A percentile compares a stretch with the other conserved stretches of the same genome.
Evolutionary conservation across 2,329 filamentous ascomycete genomes (phyloP).

Genomic region (Stagonosporopsis tanaceti): DNA sequence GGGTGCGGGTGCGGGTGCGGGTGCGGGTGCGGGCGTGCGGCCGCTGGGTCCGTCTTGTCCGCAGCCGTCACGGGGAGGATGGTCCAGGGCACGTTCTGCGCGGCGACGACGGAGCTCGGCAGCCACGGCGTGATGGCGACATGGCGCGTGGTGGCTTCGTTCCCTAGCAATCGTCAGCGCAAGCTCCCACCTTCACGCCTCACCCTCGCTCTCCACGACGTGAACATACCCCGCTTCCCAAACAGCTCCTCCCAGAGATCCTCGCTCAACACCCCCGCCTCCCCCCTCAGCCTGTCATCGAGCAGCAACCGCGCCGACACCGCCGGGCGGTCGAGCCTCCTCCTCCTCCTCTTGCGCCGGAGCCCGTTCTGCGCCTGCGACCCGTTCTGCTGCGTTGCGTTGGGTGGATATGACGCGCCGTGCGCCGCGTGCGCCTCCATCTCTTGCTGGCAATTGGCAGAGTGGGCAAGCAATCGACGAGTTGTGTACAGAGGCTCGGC

Average conservation of each 20-base stretch:
- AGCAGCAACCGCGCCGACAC: conserved; percentile 82
- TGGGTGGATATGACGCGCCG: background rate
- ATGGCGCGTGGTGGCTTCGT: conserved; percentile 55
- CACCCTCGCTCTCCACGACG: background rate
- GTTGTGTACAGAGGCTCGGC: too few relatives aligned
- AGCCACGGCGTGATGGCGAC: conserved; percentile 79
- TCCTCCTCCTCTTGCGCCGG: conserved; percentile 54
- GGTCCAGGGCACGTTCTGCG: conserved; percentile 77
- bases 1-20: too few relatives aligned
- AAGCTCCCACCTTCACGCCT: too few relatives aligned
- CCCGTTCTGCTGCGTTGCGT: conserved; percentile 38
- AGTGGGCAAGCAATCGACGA: background rate
- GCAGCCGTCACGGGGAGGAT: conserved; percentile 75
- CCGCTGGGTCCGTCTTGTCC: conserved; percentile 31
- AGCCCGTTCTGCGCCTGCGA: conserved; percentile 4
- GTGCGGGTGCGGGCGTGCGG: conserved; percentile 25
- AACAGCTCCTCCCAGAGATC: conserved; percentile 86
- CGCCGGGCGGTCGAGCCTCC: conserved; percentile 71
- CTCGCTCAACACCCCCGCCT: conserved; percentile 84
- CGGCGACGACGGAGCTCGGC: conserved; percentile 60
- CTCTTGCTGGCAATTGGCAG: background rate
- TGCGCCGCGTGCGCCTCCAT: conserved; percentile 39
- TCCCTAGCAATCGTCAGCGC: conserved; percentile 8
- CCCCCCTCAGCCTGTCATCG: conserved; percentile 84
- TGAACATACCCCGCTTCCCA: conserved; percentile 23